Conservation (phyloP, 805 yeast genomes). For the Yarrowia deformans region DNA sequence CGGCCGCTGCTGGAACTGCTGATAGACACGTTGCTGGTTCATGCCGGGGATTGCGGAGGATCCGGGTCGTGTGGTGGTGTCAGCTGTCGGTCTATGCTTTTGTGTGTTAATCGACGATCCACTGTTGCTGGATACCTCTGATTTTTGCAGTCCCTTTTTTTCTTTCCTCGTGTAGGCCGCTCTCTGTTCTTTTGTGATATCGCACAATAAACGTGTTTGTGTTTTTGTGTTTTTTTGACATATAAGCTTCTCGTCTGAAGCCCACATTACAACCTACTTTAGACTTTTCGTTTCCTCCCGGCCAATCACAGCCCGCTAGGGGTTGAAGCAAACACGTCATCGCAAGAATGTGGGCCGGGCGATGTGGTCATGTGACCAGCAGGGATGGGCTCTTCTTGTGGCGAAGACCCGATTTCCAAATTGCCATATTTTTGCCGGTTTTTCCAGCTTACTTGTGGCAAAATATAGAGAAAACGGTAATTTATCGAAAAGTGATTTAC, state of each 20-base stretch:
- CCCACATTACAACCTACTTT: slow-evolving; percentile 22
- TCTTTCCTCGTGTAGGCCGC: no score
- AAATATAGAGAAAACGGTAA: slow-evolving; percentile 17
- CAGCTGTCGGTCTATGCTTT: neutral
- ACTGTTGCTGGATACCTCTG: no score
- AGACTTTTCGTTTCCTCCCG: slow-evolving; percentile 19
- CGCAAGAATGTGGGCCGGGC: neutral
- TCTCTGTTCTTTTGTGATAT: slow-evolving; percentile 15
- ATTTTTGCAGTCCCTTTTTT: no score
- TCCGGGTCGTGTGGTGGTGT: neutral
- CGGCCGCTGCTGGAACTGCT: slow-evolving; percentile 34
- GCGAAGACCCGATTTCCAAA: no score
- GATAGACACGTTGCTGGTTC: slow-evolving; percentile 36
- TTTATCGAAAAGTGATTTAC: slow-evolving; percentile 34
- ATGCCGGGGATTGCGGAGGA: neutral
- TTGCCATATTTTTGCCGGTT: neutral
- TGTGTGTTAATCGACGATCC: no score
- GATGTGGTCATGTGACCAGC: neutral
- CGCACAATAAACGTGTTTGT: slow-evolving; percentile 37
- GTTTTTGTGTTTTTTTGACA: slow-evolving; percentile 24
- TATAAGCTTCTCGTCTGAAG: slow-evolving; percentile 22
- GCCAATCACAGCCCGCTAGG: slow-evolving; percentile 9
- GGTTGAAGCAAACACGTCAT: slow-evolving; percentile 2
- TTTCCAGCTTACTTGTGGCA: neutral
- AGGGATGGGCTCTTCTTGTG: neutral